Conservation (phyloP, 2,329 filamentous ascomycete species). For the Exophiala sp. region DNA sequence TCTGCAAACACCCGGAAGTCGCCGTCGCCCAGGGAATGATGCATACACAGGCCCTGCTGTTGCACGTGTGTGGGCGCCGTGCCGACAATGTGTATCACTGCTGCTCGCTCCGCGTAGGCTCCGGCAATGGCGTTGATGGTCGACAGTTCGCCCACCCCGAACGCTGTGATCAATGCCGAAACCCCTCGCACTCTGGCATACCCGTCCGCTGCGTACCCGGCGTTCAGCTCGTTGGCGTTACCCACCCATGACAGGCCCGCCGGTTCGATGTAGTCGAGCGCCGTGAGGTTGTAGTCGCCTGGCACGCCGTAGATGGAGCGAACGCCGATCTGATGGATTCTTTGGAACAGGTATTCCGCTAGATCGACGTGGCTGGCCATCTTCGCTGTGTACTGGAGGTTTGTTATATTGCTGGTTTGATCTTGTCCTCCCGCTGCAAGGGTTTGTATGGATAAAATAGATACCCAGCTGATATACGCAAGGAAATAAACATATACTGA, state of each 20-base stretch:
- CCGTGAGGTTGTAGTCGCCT: slow-evolving; percentile 41
- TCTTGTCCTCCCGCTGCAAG: too few species aligned
- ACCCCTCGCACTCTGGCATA: slow-evolving; percentile 57
- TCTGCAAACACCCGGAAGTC: slow-evolving; percentile 48
- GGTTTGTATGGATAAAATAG: too few species aligned
- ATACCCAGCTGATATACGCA: too few species aligned
- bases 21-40: slow-evolving; percentile 42
- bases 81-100: slow-evolving; percentile 57
- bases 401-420: too few species aligned
- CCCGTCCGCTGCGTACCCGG: slow-evolving; percentile 71
- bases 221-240: slow-evolving; percentile 58
- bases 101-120: slow-evolving; percentile 54
- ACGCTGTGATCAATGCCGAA: slow-evolving; percentile 48
- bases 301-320: slow-evolving; percentile 48
- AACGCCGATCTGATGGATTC: slow-evolving; percentile 46
- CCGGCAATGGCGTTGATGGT: slow-evolving; percentile 35
- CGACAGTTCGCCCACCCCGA: slow-evolving; percentile 52
- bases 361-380: slow-evolving; percentile 37
- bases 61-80: slow-evolving; percentile 23
- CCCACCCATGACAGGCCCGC: slow-evolving; percentile 53
- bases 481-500: too few species aligned
- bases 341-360: slow-evolving; percentile 46
- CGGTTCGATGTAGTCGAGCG: slow-evolving; percentile 53
- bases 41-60: slow-evolving; percentile 26
- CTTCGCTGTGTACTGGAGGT: too few species aligned